Conservation (phyloP, 345 rosid species). For the Luvunga scandens region DNA sequence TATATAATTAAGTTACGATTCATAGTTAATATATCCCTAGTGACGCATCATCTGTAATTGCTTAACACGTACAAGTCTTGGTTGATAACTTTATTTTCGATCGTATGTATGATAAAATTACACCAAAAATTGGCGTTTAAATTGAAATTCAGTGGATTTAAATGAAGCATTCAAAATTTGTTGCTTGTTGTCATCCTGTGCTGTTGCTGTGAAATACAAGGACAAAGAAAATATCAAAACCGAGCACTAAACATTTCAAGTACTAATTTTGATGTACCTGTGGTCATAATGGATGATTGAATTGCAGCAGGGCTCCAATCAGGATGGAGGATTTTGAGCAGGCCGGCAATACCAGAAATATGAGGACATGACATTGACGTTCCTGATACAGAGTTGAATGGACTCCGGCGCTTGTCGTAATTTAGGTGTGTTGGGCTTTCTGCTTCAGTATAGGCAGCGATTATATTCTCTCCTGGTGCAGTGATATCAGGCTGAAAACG, state of each 20-base stretch:
- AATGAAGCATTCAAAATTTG: constrained; percentile 41
- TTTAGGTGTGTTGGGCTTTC: constrained; percentile 44
- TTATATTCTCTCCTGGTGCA: constrained; percentile 80
- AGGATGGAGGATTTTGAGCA: constrained; percentile 68
- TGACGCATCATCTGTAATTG: no score
- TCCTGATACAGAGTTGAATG: constrained; percentile 56
- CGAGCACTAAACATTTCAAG: neutral
- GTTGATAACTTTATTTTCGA: no score
- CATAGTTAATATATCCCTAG: no score
- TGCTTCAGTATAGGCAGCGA: constrained; percentile 72
- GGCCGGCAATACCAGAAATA: constrained; percentile 69
- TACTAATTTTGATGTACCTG: constrained; percentile 41
- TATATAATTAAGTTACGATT: no score
- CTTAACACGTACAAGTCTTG: no score
- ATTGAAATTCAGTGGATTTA: neutral
- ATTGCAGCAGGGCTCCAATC: constrained; percentile 85
- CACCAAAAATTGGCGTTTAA: no score
- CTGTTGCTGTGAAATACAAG: constrained; percentile 39
- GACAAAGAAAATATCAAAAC: neutral
- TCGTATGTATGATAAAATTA: no score
- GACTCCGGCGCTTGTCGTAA: constrained; percentile 52
- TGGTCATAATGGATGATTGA: constrained; percentile 75
- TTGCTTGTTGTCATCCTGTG: constrained; percentile 43
- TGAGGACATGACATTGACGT: constrained; percentile 96
- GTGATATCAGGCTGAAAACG: constrained; percentile 63